Percentiles rank a stretch among this genome's conserved stretches.
phyloP scores from a whole-genome alignment of 163 green algal species.

The Scenedesmus sp. region DNA sequence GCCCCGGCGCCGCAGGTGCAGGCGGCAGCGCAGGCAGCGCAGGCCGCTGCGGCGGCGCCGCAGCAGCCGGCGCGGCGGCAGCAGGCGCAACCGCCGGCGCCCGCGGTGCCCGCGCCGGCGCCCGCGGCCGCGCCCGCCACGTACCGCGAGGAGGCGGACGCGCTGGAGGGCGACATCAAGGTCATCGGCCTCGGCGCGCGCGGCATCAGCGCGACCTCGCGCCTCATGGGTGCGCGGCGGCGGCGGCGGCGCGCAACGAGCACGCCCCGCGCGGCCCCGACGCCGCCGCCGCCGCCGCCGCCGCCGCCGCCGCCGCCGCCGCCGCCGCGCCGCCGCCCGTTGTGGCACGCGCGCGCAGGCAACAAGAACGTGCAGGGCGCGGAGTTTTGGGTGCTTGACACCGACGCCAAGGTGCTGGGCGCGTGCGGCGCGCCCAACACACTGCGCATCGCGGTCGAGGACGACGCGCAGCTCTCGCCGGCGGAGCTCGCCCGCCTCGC shows the following conservation, averaged over 20 bases:
- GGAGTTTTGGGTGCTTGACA: slow-evolving; percentile 64
- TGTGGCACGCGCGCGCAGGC: slow-evolving; percentile 3
- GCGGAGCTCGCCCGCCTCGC: slow-evolving; percentile 18
- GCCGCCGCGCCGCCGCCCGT: slow-evolving; percentile 44
- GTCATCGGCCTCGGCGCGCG: slow-evolving; percentile 60
- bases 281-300: too few species aligned
- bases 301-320: slow-evolving; percentile 21
- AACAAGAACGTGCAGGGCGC: slow-evolving; percentile 24
- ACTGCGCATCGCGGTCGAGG: slow-evolving; percentile 37
- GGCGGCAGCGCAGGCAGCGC: background rate
- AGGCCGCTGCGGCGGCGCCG: background rate
- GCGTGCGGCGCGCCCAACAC: slow-evolving; percentile 24
- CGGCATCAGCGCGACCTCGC: slow-evolving; percentile 59
- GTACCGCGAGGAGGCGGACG: background rate
- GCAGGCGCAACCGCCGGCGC: slow-evolving; percentile 3
- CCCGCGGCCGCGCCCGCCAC: background rate
- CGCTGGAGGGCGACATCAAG: slow-evolving; percentile 30
- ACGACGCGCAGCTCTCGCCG: slow-evolving; percentile 19
- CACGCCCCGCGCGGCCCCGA: too few species aligned
- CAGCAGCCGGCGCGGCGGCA: background rate
- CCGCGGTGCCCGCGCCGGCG: background rate
- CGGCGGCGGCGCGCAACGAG: too few species aligned
- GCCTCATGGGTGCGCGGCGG: slow-evolving; percentile 53
- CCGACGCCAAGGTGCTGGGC: slow-evolving; percentile 49
- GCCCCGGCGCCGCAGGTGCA: background rate